Evolutionary conservation across 2,329 filamentous ascomycete genomes (phyloP).

Genomic region (Pestalotiopsis fici): DNA sequence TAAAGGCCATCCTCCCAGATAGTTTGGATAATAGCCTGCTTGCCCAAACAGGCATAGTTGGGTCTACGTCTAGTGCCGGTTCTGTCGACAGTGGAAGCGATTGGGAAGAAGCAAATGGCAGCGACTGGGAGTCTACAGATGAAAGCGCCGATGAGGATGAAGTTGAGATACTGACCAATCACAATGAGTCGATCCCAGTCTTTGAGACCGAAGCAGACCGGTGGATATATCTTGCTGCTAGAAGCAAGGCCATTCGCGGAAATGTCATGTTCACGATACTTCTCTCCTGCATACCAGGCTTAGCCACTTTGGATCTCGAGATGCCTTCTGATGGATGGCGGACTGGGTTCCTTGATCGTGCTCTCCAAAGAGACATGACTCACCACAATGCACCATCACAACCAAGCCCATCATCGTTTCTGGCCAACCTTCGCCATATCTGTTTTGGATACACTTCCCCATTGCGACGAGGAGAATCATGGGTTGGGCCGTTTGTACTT

Average conservation of each 20-base stretch:
- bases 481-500: constrained; percentile 2
- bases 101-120: not conserved
- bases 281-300: constrained; percentile 4
- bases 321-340: not conserved
- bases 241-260: not conserved
- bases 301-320: constrained; percentile 10
- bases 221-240: constrained; percentile 1
- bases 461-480: not conserved
- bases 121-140: constrained; percentile 11
- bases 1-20: not conserved
- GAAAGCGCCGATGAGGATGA: constrained; percentile 7
- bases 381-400: not conserved
- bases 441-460: constrained; percentile 9
- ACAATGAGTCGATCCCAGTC: not conserved
- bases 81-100: too few relatives aligned
- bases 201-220: constrained; percentile 1
- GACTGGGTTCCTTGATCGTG: constrained; percentile 6
- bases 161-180: not conserved
- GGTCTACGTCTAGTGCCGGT: too few relatives aligned
- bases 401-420: not conserved
- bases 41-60: not conserved
- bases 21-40: not conserved
- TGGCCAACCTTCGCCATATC: constrained; percentile 1
- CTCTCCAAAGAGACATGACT: not conserved
- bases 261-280: constrained; percentile 9